Base-by-base conservation (phyloP, 768 basidiomycete species). In the Leccinum obscurum region DNA sequence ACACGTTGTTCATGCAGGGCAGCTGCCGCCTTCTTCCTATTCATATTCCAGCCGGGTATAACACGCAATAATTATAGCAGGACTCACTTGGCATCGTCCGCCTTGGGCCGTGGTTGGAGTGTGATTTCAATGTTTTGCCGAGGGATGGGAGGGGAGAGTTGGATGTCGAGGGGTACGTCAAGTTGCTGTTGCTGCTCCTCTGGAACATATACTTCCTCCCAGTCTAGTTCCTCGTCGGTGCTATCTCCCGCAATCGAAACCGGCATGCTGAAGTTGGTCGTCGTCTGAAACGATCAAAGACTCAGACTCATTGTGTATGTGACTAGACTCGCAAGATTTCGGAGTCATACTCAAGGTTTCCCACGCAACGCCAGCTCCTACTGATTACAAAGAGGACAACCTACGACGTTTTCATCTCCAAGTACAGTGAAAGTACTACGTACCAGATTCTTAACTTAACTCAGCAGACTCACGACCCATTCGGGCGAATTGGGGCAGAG, bases 121-220 rank as follows among this genome's bases (percentile, higher is more conserved):
- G 86, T 89, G 58, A 93, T 88, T 79, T 93, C 89, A 35, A 93
- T 79, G 66, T 80, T 77, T 51, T 77, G 77, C 68, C 77, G 78
- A 28, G 80, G 77, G 55, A 77, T 2, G 13, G 72, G 64, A n/a
- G 52, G 30, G 34, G 63, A 62, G 44, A 69, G 62, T 44, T 70
- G 69, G 41, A 70, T 64, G 52, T 74, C 72, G 37, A 71, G 48
- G 8, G 58, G 54, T 34, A 48, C 22, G 54, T 72, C 59, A 32
- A 69, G 24, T n/a, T 61, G 64, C 7, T 57, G 22, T 48, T 63
- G 58, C 8, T 60, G 59, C 14, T 61, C 46, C n/a, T 72, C 78
- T 32, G 83, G 81, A 3, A 90, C 83, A 44, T 81, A 78, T 14
- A 92, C 85, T 71, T 92, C 89, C 71, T 92, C 89, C 90, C 89